These are phyloP conservation scores for Paraglomus brasilianum DNA, from an alignment of 192 early-diverging fungal species.

Conservation along the genomic window DNA sequence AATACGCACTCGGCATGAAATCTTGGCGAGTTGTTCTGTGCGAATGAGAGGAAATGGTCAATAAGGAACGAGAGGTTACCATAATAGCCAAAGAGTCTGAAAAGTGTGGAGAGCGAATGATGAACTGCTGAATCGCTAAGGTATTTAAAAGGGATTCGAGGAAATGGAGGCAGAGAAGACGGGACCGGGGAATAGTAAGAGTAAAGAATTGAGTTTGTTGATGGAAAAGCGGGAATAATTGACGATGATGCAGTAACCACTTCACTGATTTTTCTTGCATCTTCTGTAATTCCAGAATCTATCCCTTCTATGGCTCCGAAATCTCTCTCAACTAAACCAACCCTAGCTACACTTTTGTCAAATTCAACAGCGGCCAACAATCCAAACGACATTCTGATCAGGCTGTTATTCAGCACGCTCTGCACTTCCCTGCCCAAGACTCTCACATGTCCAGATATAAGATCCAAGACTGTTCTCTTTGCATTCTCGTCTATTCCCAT, in stretches of 20 bases:
- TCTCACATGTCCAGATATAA: slow-evolving; percentile 35
- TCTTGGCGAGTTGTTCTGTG: slow-evolving; percentile 1
- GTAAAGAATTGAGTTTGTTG: too few species aligned
- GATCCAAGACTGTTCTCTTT: slow-evolving; percentile 36
- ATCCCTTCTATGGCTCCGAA: too few species aligned
- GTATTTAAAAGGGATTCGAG: slow-evolving; percentile 35
- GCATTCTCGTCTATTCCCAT: slow-evolving; percentile 36
- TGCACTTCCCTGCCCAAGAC: slow-evolving; percentile 34
- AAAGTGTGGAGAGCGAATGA: slow-evolving; percentile 26
- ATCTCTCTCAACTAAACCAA: too few species aligned
- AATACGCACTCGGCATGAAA: slow-evolving; percentile 38
- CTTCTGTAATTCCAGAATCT: too few species aligned
- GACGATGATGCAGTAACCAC: too few species aligned
- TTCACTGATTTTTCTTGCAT: too few species aligned
- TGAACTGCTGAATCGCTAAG: slow-evolving; percentile 25
- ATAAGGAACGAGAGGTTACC: slow-evolving; percentile 33
- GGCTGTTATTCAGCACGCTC: slow-evolving; percentile 33
- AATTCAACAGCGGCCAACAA: slow-evolving; percentile 42
- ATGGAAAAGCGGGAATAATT: too few species aligned
- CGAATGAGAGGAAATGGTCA: slow-evolving; percentile 38
- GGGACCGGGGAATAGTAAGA: background rate
- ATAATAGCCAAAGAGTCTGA: slow-evolving; percentile 35
- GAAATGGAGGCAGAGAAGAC: slow-evolving; percentile 24
- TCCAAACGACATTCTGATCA: slow-evolving; percentile 35
- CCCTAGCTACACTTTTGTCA: slow-evolving; percentile 22